phyloP scores from a whole-genome alignment of 176 grass and related monocot species.

The maize (Zea mays) region Zm-B73-REFERENCE-NAM-5.0 NC_050096.1:281615501-281616000 shows the following conservation, averaged over 20 bases:
- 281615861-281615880: constrained; percentile 11
- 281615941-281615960: no score
- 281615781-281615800: constrained; percentile 30
- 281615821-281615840: neutral
- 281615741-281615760: constrained; percentile 5
- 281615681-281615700: neutral
- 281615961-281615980: neutral
- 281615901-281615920: neutral
- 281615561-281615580: neutral
- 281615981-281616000: neutral
- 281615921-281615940: neutral
- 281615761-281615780: constrained; percentile 13
- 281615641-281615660: neutral
- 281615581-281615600: neutral
- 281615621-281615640: neutral
- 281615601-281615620: neutral
- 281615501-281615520: neutral
- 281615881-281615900: neutral
- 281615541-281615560: constrained; percentile 1
- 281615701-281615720: neutral
- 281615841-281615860: neutral
- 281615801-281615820: constrained; percentile 4
- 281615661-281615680: neutral
- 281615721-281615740: neutral
- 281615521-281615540: neutral